These are phyloP conservation scores for Kodamaea derodonti DNA, from an alignment of 1,139 yeast genomes.

Conservation along the genomic window DNA sequence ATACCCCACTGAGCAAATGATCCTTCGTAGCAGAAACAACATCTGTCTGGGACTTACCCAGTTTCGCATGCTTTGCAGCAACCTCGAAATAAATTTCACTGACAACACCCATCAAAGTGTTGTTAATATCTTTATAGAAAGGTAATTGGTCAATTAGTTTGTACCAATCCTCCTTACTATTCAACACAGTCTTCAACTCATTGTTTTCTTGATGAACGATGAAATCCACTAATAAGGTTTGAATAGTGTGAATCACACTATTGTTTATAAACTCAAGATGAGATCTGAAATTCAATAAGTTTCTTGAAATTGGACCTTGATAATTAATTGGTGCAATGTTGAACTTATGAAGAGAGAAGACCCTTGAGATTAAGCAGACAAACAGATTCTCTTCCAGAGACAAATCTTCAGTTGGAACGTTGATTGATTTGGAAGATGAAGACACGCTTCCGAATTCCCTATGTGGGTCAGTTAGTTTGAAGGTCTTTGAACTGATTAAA, in stretches of 20 bases:
- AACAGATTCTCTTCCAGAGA: constrained; percentile 28
- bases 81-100: constrained; percentile 42
- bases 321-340: constrained; percentile 55
- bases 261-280: constrained; percentile 53
- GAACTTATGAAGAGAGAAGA: constrained; percentile 53
- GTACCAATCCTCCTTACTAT: constrained; percentile 53
- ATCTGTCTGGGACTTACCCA: constrained; percentile 25
- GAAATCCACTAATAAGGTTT: constrained; percentile 49
- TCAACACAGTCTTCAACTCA: constrained; percentile 31
- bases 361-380: constrained; percentile 52
- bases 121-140: constrained; percentile 47
- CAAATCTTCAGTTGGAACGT: constrained; percentile 23
- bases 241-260: constrained; percentile 53
- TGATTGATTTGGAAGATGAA: constrained; percentile 24
- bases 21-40: constrained; percentile 28
- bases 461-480: constrained; percentile 27
- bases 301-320: constrained; percentile 68
- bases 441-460: constrained; percentile 35
- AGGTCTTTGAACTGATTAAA: constrained; percentile 32
- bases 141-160: constrained; percentile 56
- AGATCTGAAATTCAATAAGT: constrained; percentile 63
- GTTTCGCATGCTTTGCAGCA: constrained; percentile 28
- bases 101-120: constrained; percentile 42
- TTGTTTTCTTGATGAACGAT: constrained; percentile 53
- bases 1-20: constrained; percentile 36